Conservation (phyloP, 2,329 filamentous ascomycete genomes). For the Eurotiales sp. region DNA sequence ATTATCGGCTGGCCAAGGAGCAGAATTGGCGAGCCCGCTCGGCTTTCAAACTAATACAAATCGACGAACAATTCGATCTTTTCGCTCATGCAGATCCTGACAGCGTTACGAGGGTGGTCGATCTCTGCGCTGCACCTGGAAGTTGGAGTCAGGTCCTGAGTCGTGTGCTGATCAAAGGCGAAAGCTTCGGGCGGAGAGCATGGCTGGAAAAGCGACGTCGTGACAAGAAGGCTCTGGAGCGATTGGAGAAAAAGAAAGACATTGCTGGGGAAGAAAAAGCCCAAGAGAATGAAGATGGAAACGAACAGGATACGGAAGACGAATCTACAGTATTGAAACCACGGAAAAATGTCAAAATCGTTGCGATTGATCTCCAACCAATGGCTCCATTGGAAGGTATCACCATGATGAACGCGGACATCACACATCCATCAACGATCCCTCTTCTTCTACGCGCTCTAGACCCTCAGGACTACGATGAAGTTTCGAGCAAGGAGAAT, state of each 20-base stretch:
- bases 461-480: constrained; percentile 63
- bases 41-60: constrained; percentile 93
- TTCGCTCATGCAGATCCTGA: constrained; percentile 61
- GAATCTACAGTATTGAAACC: constrained; percentile 40
- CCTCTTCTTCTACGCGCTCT: constrained; percentile 81
- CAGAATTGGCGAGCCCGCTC: constrained; percentile 97
- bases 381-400: constrained; percentile 94
- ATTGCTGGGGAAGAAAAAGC: constrained; percentile 23
- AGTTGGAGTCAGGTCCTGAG: constrained; percentile 98
- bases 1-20: constrained; percentile 96
- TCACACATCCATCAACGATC: constrained; percentile 93
- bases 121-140: constrained; percentile 91
- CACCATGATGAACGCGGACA: constrained; percentile 87
- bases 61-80: constrained; percentile 93
- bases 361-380: constrained; percentile 91
- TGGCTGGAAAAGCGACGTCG: constrained; percentile 81
- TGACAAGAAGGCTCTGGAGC: constrained; percentile 38
- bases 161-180: constrained; percentile 85
- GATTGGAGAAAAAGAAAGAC: constrained; percentile 17
- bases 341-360: constrained; percentile 79
- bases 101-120: constrained; percentile 85
- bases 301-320: constrained; percentile 27
- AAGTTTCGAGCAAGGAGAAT: not conserved
- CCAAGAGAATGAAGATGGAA: constrained; percentile 26
- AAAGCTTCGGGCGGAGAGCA: constrained; percentile 78